Conservation (phyloP, 2,329 filamentous ascomycete species). For the Pseudogymnoascus sp. region DNA sequence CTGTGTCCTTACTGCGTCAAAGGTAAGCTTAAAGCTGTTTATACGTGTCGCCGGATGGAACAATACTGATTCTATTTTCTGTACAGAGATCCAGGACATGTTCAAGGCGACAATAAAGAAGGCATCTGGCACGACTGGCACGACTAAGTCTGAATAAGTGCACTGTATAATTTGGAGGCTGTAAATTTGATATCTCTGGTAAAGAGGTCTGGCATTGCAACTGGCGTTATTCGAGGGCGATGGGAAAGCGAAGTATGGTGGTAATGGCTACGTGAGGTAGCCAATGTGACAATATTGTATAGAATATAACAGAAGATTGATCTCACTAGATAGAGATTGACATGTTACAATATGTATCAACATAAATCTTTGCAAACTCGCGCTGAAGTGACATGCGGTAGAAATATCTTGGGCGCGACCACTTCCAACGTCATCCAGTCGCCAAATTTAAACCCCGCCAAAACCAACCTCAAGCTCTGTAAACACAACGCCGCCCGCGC, state of each 20-base stretch:
- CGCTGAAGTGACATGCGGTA: background rate
- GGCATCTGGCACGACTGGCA: conserved; percentile 1
- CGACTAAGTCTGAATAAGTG: conserved; percentile 8
- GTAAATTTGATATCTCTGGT: conserved; percentile 3
- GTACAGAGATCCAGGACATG: conserved; percentile 26
- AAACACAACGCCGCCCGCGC: background rate
- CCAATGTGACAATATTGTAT: conserved; percentile 8
- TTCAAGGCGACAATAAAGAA: conserved; percentile 20
- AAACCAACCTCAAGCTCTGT: conserved; percentile 1
- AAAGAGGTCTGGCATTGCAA: conserved; percentile 9
- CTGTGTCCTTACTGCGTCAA: conserved; percentile 81
- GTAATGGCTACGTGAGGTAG: background rate
- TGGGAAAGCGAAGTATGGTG: conserved; percentile 8
- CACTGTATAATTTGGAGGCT: conserved; percentile 6
- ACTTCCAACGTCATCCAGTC: conserved; percentile 2
- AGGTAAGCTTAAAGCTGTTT: conserved; percentile 49
- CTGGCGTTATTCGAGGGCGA: conserved; percentile 9
- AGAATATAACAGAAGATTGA: background rate
- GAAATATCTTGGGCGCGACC: background rate
- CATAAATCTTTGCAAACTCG: background rate
- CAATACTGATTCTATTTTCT: conserved; percentile 15
- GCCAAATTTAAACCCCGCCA: conserved; percentile 9
- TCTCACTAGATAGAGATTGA: conserved; percentile 5
- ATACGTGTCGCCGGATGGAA: background rate
- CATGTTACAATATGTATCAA: conserved; percentile 3